Evolutionary conservation across 2,329 filamentous ascomycete species (phyloP).

Genomic region (Cladosporium austrohemisphaericum): DNA sequence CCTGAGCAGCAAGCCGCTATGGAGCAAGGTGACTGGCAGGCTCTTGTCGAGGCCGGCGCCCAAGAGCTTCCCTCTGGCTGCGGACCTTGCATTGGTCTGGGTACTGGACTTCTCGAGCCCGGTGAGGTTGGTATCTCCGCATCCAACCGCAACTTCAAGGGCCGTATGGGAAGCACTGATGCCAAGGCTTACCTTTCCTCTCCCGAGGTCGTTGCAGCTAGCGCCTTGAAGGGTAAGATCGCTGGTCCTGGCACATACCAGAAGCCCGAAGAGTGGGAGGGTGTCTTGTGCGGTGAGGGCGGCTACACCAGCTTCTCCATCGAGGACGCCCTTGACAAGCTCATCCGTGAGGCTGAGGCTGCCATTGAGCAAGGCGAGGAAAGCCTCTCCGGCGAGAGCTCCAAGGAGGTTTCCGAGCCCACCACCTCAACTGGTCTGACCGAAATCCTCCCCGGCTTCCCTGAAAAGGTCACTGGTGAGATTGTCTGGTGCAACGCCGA

Average conservation of each 20-base stretch:
- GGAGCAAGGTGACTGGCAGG: constrained; percentile 79
- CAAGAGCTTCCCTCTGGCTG: constrained; percentile 68
- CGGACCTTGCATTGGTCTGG: constrained; percentile 82
- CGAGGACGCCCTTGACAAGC: constrained; percentile 67
- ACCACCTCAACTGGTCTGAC: constrained; percentile 46
- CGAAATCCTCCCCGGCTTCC: constrained; percentile 80
- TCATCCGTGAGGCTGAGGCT: constrained; percentile 65
- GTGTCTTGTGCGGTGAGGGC: constrained; percentile 68
- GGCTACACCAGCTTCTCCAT: constrained; percentile 61
- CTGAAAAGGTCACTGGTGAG: constrained; percentile 75
- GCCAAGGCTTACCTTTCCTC: constrained; percentile 83
- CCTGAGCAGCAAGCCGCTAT: constrained; percentile 75
- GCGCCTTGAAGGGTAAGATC: constrained; percentile 70
- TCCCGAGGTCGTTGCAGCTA: constrained; percentile 88
- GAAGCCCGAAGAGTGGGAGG: constrained; percentile 62
- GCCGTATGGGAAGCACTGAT: constrained; percentile 76
- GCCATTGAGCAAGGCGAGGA: constrained; percentile 56
- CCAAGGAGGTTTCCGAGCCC: constrained; percentile 27
- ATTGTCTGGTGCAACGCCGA: constrained; percentile 83
- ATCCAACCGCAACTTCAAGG: constrained; percentile 86
- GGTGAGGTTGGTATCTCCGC: constrained; percentile 86
- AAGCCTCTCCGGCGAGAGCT: constrained; percentile 31
- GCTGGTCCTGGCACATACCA: constrained; percentile 75
- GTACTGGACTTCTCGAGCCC: constrained; percentile 71
- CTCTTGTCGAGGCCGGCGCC: constrained; percentile 75